Base-by-base conservation (phyloP, 192 early-diverging fungal species). In the Backusella circina region DNA sequence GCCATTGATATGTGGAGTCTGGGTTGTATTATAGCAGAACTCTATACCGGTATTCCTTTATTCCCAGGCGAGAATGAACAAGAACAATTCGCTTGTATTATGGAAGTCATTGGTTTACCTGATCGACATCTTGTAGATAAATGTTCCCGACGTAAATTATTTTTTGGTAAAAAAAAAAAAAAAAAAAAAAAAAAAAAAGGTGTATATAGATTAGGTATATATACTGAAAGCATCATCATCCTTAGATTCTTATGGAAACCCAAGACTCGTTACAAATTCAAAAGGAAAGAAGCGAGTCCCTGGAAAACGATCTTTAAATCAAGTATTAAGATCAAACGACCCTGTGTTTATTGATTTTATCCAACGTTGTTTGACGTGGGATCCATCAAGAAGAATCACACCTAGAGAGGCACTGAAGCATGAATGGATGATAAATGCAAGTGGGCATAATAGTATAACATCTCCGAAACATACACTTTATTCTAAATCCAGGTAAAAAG, bases 51-150 rank as follows among this genome's bases (percentile, higher is more conserved):
- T 12, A 95, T 95, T 73, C 96, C 96, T 23, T 81, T 98, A 47
- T 98, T 98, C 75, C 96, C 96, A 1, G 96, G 96, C 33, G 96
- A 98, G 77, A 96, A 96, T 77, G 96, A 98, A 78, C 90, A 93
- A 73, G 95, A 98, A 73, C 96, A 98, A 79, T 83, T 98, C 54
- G 85, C 90, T 9, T 94, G 94, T 79, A 96, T 98, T 47, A 94
- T 98, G 90, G 95, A 98, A 81, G 84, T 96, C 30, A 86, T 90
- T 54, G 96, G 96, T 7, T 80, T 93, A 16, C 96, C 96, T 18
- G 90, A 90, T 2, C 73, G 83, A 41, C 86, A 87, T 66, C 79
- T 98, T 33, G 72, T 98, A 23, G 93, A 93, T 31, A 82, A 85
- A 23, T 92, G 93, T 32, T 85, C 87, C 35, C 88, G 96, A 44